phyloP scores from a whole-genome alignment of 768 basidiomycete species.

The Suillus lakei region DNA sequence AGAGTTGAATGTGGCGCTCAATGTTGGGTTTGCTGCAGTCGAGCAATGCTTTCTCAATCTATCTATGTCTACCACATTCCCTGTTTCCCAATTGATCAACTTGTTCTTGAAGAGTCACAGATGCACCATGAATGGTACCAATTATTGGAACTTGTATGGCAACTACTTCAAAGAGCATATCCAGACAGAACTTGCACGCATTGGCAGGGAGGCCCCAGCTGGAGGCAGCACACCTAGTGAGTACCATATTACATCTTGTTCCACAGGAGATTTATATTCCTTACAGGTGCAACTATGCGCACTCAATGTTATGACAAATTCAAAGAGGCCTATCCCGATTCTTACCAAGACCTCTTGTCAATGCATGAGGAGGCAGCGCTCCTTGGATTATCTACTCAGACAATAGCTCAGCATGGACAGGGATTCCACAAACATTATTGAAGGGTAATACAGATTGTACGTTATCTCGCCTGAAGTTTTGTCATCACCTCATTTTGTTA shows the following conservation, averaged over 20 bases:
- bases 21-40: not conserved
- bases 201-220: not conserved
- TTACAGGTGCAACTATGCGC: not conserved
- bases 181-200: conserved; percentile 7
- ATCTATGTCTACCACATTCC: not conserved
- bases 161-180: conserved; percentile 6
- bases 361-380: not conserved
- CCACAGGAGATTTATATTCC: not conserved
- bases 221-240: not conserved
- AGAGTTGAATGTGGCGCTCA: not conserved
- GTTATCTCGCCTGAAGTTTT: not conserved
- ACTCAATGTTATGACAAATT: not conserved
- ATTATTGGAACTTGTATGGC: conserved; percentile 9
- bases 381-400: not conserved
- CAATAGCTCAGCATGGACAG: conserved; percentile 4
- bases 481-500: not conserved
- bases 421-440: not conserved
- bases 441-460: not conserved
- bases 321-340: not conserved
- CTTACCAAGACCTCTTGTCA: not conserved
- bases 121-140: not conserved
- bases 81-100: conserved; percentile 9
- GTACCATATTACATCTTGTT: not conserved
- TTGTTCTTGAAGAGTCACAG: conserved; percentile 12
- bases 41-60: not conserved